Evolutionary conservation across 495 filamentous ascomycete species (phyloP).

Genomic region (Daldinia vernicosa): DNA sequence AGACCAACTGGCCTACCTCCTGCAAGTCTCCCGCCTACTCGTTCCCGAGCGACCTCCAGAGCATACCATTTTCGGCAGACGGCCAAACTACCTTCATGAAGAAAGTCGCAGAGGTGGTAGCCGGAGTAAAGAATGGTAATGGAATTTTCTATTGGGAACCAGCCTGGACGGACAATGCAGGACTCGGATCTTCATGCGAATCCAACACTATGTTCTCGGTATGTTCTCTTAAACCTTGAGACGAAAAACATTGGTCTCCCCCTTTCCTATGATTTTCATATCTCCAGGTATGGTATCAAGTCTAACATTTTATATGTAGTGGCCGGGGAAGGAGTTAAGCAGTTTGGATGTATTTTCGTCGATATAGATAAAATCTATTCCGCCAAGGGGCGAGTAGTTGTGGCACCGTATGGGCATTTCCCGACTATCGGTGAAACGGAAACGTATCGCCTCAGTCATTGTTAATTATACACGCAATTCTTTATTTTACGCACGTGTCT

Average conservation of each 20-base stretch:
- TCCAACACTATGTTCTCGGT: slow-evolving; percentile 59
- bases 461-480: slow-evolving; percentile 11
- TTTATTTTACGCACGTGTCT: slow-evolving; percentile 30
- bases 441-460: slow-evolving; percentile 12
- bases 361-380: slow-evolving; percentile 29
- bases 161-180: slow-evolving; percentile 71
- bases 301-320: slow-evolving; percentile 27
- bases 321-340: slow-evolving; percentile 40
- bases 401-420: not conserved
- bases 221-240: slow-evolving; percentile 8
- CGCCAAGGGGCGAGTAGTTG: not conserved
- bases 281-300: not conserved
- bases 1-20: slow-evolving; percentile 72
- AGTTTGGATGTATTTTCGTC: slow-evolving; percentile 41
- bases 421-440: slow-evolving; percentile 19
- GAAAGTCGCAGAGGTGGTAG: slow-evolving; percentile 63
- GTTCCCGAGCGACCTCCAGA: slow-evolving; percentile 66
- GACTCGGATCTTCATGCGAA: slow-evolving; percentile 62
- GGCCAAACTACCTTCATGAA: slow-evolving; percentile 68
- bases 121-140: slow-evolving; percentile 56
- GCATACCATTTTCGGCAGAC: slow-evolving; percentile 66
- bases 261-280: not conserved
- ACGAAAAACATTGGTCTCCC: not conserved
- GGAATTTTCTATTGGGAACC: slow-evolving; percentile 80
- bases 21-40: slow-evolving; percentile 63